Evolutionary conservation across 257 asterid species (phyloP), one percentile per base, ranked within the genome.

Genomic region (Lycium ferocissimum): DNA sequence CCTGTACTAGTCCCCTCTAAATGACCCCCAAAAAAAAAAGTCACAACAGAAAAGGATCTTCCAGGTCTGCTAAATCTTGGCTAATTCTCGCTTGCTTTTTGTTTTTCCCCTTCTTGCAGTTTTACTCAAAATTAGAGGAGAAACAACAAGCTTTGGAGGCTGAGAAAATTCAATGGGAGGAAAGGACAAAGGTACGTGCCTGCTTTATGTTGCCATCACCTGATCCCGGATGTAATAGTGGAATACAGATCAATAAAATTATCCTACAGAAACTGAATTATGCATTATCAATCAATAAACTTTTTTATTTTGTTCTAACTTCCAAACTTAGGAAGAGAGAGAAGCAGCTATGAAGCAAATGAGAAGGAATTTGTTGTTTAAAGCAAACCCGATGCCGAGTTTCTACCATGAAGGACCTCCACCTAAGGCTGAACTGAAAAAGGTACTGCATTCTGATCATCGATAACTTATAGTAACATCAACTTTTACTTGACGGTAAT

Each of bases 371-470:
- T 90, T 94, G 91, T 43, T 66, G 69, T 95, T 95, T 66, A 95
- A 94, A 90, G 98, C 98, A 66, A 91, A 88, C 90, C 98, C 98
- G 14, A 91, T 95, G 98, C 98, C 98, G 75, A 92, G 94, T 92
- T 95, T 95, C 90, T 95, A 95, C 89, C 93, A 93, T 20, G 98
- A 95, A 38, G 97, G 95, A 15, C 97, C 95, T 8, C 98, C 97
- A 18, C 94, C 97, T 9, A 94, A 93, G 87, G 86, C 83, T 63
- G 94, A 95, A 88, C 79, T 94, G 86, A 94, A 95, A 90, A 95
- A 95, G 97, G 98, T 94, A 83, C n/a, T n/a, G 57, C 38, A 45
- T 8, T 26, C 49, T 65, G 59, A 61, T 66, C 6, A 58, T 26
- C 57, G 51, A 3, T 12, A 51, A 22, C 62, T 49, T 76, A 51